Base-by-base conservation (phyloP, 2,329 filamentous ascomycete genomes). In the Biscogniauxia sp. region DNA sequence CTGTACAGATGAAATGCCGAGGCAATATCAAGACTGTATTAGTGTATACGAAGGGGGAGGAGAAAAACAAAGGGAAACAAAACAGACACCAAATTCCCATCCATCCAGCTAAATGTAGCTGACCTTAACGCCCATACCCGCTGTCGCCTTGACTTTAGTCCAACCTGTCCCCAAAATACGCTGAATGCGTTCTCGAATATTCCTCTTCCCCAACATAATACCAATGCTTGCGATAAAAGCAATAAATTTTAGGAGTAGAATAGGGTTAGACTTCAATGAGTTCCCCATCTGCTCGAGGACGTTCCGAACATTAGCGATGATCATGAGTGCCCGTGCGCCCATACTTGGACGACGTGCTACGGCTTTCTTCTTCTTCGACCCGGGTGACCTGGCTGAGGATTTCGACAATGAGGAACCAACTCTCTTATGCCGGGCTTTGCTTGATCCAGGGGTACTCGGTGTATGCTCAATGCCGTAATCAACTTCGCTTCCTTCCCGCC, bases 41-140 rank as follows among this genome's bases (percentile, higher is more conserved):
- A 58, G 25, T 49, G 55, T 64, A 56, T 57, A 26, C 51, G 53
- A 41, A 32, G 37, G 28, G 28, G 28, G 28, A 32, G 11, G 6
- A 32, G 11, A 7, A 32, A 32, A 13, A 7, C 3, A 32, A 32
- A 7, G 28, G 11, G 28, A 32, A 32, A n/a, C n/a, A n/a, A 32
- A 32, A 23, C 45, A 56, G 17, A 63, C 56, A 28, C 9, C n/a
- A n/a, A 55, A 52, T n/a, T n/a, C 32, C 20, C 52, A n/a, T 28
- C 53, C 25, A 50, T 28, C 53, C 25, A 50, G 64, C 81, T 77
- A 98, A 62, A 99, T 96, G 78, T 98, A 98, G 74, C 91, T 96
- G 71, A 98, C 93, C 79, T 97, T 98, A 65, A 96, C 91, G 1
- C 94, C 95, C 94, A 98, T 98, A 1, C 93, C 93, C 4, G 94